Evolutionary conservation across 1,284 basidiomycete species (phyloP).

Genomic region (Apiotrichum akiyoshidainum): DNA sequence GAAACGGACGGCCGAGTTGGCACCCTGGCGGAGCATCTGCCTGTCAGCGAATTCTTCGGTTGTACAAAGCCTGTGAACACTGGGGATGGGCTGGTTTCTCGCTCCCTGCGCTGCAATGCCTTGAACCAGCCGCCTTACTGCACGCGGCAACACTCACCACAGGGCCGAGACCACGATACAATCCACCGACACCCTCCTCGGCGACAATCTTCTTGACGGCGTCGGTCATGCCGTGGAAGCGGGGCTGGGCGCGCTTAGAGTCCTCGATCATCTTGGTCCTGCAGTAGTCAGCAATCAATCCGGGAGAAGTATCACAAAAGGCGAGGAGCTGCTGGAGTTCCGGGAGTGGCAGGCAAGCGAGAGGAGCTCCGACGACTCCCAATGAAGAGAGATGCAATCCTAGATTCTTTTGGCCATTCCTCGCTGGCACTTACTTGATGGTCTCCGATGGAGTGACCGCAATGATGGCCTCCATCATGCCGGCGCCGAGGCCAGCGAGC

Average conservation of each 20-base stretch:
- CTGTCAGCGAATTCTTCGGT: not conserved
- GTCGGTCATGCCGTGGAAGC: conserved; percentile 83
- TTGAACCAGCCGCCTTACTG: no score
- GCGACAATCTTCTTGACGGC: conserved; percentile 77
- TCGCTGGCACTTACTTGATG: conserved; percentile 72
- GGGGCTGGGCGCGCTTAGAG: conserved; percentile 74
- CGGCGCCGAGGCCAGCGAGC: conserved; percentile 87
- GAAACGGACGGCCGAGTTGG: conserved; percentile 95
- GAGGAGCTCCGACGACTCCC: no score
- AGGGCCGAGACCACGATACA: conserved; percentile 90
- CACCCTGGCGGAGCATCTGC: conserved; percentile 95
- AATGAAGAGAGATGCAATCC: no score
- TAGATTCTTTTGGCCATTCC: not conserved
- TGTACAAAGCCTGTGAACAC: no score
- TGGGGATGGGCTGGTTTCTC: no score
- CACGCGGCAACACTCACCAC: conserved; percentile 62
- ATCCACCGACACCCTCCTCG: conserved; percentile 71
- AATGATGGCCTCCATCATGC: conserved; percentile 88
- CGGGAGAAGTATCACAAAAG: no score
- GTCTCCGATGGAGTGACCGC: conserved; percentile 97
- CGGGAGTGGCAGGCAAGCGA: no score
- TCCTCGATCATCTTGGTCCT: conserved; percentile 99
- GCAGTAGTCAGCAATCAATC: conserved; percentile 3
- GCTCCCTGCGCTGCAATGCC: no score
- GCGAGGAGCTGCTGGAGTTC: no score